These are phyloP conservation scores for Clonostachys byssicola DNA, from an alignment of 2,329 filamentous ascomycete genomes.

Conservation along the genomic window DNA sequence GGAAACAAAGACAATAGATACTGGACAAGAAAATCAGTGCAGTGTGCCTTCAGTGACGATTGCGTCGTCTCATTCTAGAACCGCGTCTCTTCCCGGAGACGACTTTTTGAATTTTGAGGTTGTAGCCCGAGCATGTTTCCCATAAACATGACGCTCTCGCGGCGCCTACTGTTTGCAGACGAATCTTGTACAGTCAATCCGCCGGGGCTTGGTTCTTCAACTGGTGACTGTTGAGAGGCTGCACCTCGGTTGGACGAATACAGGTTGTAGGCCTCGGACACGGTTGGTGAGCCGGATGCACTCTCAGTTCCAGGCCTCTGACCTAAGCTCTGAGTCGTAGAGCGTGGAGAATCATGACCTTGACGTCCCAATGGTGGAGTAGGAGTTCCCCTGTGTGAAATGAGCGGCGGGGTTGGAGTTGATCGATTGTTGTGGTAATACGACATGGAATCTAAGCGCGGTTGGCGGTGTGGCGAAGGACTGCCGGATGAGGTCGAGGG, in stretches of 20 bases:
- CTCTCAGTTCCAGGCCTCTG: neutral
- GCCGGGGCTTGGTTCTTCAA: conserved; percentile 7
- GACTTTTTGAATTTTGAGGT: conserved; percentile 47
- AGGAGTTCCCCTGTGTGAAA: conserved; percentile 28
- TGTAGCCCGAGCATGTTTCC: conserved; percentile 40
- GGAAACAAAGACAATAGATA: neutral
- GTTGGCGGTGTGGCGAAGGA: conserved; percentile 47
- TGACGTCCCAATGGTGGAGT: conserved; percentile 35
- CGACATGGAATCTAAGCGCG: conserved; percentile 22
- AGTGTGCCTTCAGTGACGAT: neutral
- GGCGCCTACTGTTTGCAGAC: conserved; percentile 36
- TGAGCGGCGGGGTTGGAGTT: conserved; percentile 48
- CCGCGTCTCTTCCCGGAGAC: conserved; percentile 49
- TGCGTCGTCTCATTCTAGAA: no score
- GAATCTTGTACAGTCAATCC: conserved; percentile 27
- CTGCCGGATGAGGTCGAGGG: conserved; percentile 46
- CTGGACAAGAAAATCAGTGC: neutral
- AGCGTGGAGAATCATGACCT: conserved; percentile 33
- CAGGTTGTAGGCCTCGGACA: conserved; percentile 5
- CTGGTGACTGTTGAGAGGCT: neutral
- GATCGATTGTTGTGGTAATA: conserved; percentile 16
- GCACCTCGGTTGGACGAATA: neutral
- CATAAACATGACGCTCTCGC: conserved; percentile 59
- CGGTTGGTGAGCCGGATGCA: conserved; percentile 7
- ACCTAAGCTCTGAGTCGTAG: neutral